Evolutionary conservation across 2,329 filamentous ascomycete genomes (phyloP), one percentile per base, ranked within the genome.

Genomic region (Aspergillus ibericus): DNA sequence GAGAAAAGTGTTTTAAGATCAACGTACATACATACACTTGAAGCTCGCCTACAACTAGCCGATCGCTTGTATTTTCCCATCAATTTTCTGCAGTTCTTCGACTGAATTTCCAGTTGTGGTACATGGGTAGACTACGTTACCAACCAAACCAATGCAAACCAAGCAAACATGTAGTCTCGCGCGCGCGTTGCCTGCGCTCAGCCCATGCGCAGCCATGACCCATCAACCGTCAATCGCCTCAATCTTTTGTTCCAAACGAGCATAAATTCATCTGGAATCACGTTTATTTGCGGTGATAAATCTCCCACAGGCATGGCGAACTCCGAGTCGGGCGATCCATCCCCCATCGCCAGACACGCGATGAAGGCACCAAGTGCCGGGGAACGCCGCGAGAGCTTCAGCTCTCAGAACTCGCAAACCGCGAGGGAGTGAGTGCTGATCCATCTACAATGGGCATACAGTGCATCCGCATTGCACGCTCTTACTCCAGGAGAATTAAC

Each of bases 371-470:
- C n/a, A n/a, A n/a, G n/a, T n/a, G n/a, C 25, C 10, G 57, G 52
- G 32, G 61, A 59, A 35, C 73, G 74, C 32, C 72, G 75, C 53
- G 73, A 72, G 57, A 78, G 75, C 66, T 68, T 75, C 57, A 67
- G 66, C 49, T 86, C 85, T 0, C 81, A 87, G 49, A 79, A 83
- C 55, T 91, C 88, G 1, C 88, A 91, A 67, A 92, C 89, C 15
- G 89, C 89, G 32, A 87, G 85, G 60, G 88, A 91, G 85, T 89
- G 79, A 62, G 70, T 58, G 36, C 27, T 12, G 20, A 44, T 40
- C 20, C n/a, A 36, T 8, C 15, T 22, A 6, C 1, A 34, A 12
- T 8, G 6, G 32, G 20, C 35, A 16, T 25, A 12, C 35, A 9
- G 10, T 10, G 20, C 20, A 15, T 18, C n/a, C 4, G 13, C 22